Conservation (phyloP, 257 asterid species). For the Fraxinus excelsior region DNA sequence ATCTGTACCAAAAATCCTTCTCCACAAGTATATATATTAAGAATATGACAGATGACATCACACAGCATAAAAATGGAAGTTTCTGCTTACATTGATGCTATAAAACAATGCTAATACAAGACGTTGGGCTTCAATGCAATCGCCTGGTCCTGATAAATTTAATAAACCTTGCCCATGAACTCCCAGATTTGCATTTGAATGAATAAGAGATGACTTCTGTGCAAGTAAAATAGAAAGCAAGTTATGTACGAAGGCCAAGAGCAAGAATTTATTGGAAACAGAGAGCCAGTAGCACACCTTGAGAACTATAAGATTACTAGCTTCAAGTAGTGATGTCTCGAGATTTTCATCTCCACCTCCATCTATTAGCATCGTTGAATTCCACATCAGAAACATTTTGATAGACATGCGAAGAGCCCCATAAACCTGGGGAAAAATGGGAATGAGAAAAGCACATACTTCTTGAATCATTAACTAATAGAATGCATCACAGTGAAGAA, state of each 20-base stretch:
- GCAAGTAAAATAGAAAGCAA: constrained; percentile 22
- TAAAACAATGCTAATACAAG: constrained; percentile 88
- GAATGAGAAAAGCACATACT: constrained; percentile 19
- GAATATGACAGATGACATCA: neutral
- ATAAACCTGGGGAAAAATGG: constrained; percentile 62
- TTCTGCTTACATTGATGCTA: constrained; percentile 74
- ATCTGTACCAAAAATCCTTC: neutral
- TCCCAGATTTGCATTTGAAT: constrained; percentile 94
- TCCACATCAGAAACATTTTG: constrained; percentile 98
- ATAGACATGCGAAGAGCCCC: constrained; percentile 99
- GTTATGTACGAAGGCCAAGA: constrained; percentile 17
- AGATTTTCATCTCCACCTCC: constrained; percentile 99
- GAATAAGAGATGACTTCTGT: constrained; percentile 88
- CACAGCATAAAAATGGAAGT: neutral
- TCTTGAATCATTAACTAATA: neutral
- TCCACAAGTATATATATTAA: neutral
- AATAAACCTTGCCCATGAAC: constrained; percentile 95
- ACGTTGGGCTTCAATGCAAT: constrained; percentile 90
- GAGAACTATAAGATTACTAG: constrained; percentile 96
- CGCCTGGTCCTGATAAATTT: constrained; percentile 96
- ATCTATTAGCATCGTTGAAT: constrained; percentile 85
- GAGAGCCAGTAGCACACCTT: constrained; percentile 52
- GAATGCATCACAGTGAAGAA: constrained; percentile 7
- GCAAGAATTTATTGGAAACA: constrained; percentile 20
- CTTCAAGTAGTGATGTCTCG: constrained; percentile 93